phyloP scores from a whole-genome alignment of 148 eudicot species.

The Suaeda aralocaspica region DNA sequence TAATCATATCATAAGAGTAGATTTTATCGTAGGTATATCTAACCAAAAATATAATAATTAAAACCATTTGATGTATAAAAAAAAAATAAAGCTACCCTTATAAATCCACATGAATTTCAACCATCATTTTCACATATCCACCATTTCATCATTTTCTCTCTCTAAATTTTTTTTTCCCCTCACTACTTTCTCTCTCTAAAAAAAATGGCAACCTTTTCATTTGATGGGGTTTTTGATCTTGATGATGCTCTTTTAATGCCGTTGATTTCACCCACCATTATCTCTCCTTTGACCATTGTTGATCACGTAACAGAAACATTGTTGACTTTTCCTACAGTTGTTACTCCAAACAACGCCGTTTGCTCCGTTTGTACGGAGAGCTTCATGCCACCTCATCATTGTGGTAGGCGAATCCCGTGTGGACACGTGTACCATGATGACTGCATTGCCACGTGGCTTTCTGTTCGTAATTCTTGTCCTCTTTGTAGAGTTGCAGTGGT shows the following conservation, averaged over 20 bases:
- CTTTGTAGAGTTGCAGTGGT: conserved; percentile 26
- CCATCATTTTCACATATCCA: not conserved
- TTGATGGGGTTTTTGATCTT: conserved; percentile 23
- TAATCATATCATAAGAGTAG: too few species aligned
- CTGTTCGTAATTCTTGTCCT: conserved; percentile 23
- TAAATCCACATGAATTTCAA: not conserved
- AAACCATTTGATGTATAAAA: too few species aligned
- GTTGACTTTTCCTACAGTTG: conserved; percentile 15
- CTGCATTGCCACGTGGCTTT: conserved; percentile 35
- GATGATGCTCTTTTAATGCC: conserved; percentile 29
- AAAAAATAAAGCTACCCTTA: too few species aligned
- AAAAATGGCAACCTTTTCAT: conserved; percentile 17
- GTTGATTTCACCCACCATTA: not conserved
- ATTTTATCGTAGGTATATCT: too few species aligned
- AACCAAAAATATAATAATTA: too few species aligned
- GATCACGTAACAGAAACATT: not conserved
- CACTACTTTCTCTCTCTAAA: not conserved
- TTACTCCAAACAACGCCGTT: conserved; percentile 13
- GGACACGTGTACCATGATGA: conserved; percentile 33
- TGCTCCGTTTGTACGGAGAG: conserved; percentile 24
- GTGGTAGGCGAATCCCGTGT: conserved; percentile 25
- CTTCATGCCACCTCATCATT: conserved; percentile 16
- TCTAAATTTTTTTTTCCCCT: not conserved
- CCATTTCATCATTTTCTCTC: not conserved
- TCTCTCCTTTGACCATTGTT: conserved; percentile 2